Evolutionary conservation across 75 land plant genomes (phyloP).

Genomic region (Pinus taeda): DNA sequence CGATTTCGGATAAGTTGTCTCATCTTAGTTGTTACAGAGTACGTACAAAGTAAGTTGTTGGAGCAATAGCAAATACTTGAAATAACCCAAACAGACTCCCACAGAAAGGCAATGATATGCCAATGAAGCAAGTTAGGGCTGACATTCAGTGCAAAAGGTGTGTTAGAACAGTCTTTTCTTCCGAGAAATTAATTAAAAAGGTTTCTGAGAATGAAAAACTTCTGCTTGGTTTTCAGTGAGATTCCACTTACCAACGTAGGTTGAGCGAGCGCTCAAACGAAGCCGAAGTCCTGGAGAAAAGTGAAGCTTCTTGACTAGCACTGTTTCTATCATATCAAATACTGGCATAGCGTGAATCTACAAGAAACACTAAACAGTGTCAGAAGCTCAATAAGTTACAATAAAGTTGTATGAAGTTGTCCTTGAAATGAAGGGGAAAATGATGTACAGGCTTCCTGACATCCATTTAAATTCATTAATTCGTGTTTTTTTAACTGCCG

Average conservation of each 20-base stretch:
- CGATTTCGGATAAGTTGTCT: too few relatives aligned
- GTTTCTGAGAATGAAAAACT: neutral
- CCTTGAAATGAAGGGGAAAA: too few relatives aligned
- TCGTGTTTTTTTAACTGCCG: too few relatives aligned
- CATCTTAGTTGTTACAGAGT: too few relatives aligned
- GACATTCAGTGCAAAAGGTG: neutral
- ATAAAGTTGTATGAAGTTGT: too few relatives aligned
- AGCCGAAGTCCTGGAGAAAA: slow-evolving; percentile 39
- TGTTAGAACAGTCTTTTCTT: neutral
- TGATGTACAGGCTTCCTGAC: too few relatives aligned
- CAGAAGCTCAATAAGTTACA: neutral
- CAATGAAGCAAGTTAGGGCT: slow-evolving; percentile 62
- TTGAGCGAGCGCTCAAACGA: slow-evolving; percentile 47
- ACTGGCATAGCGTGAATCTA: slow-evolving; percentile 83
- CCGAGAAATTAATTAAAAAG: neutral
- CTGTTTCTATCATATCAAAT: slow-evolving; percentile 60
- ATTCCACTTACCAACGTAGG: slow-evolving; percentile 59
- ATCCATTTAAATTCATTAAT: too few relatives aligned
- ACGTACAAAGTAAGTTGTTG: slow-evolving; percentile 56
- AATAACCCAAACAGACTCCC: slow-evolving; percentile 61
- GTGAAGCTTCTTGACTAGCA: slow-evolving; percentile 31
- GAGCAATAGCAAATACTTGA: slow-evolving; percentile 72
- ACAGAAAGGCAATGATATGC: slow-evolving; percentile 61
- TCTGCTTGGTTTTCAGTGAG: neutral
- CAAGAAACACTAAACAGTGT: neutral